Evolutionary conservation across 306 rosid species (phyloP).

Genomic region (Betula pendula): DNA sequence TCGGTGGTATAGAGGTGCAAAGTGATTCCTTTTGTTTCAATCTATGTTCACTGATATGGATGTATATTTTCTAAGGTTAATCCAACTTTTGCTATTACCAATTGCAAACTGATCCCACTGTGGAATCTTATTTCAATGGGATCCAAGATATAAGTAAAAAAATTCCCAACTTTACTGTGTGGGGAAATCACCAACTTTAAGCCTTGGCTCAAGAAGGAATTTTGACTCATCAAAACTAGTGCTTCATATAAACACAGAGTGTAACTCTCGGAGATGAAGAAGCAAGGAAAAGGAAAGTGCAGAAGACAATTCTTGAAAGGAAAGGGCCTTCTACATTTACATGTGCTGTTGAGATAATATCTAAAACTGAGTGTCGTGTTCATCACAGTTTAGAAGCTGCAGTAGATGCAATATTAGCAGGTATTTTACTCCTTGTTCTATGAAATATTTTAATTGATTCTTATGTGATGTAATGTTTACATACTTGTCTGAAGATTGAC

Average conservation of each 20-base stretch:
- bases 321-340: slow-evolving; percentile 92
- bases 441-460: slow-evolving; percentile 15
- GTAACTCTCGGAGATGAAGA: slow-evolving; percentile 99
- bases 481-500: slow-evolving; percentile 15
- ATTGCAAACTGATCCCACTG: background rate
- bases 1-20: slow-evolving; percentile 94
- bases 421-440: slow-evolving; percentile 37
- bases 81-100: background rate
- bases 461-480: slow-evolving; percentile 11
- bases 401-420: slow-evolving; percentile 93
- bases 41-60: slow-evolving; percentile 22
- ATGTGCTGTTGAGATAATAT: slow-evolving; percentile 97
- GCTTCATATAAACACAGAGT: slow-evolving; percentile 60
- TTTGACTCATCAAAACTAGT: slow-evolving; percentile 16
- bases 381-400: slow-evolving; percentile 97
- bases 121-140: background rate
- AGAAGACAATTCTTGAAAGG: slow-evolving; percentile 98
- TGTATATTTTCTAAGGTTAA: background rate
- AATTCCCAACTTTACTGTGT: background rate
- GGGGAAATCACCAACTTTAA: background rate
- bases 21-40: slow-evolving; percentile 20
- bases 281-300: slow-evolving; percentile 94
- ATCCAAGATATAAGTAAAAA: background rate
- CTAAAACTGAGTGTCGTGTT: slow-evolving; percentile 86
- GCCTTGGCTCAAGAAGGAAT: slow-evolving; percentile 19